Conservation (phyloP, 176 grass and related monocot genomes). For the Avena atlantica region DNA sequence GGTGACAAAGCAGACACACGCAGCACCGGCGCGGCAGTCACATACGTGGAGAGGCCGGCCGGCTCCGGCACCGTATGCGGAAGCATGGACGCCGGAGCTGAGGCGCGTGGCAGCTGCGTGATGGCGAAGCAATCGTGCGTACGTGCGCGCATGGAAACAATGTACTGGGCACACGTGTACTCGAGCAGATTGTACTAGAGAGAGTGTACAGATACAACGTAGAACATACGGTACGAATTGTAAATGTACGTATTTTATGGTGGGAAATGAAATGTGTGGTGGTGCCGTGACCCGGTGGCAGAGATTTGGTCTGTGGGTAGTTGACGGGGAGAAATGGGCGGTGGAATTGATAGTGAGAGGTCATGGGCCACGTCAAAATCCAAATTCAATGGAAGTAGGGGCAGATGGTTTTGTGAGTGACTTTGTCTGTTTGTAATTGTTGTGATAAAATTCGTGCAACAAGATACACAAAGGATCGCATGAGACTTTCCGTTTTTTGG, state of each 20-base stretch:
- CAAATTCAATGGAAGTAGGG: background rate
- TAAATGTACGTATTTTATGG: background rate
- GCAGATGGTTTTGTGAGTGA: background rate
- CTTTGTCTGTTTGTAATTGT: background rate
- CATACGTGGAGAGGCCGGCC: background rate
- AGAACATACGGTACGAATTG: constrained; percentile 11
- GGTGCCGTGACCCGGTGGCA: background rate
- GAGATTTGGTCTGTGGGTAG: background rate
- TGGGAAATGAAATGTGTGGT: background rate
- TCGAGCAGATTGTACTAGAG: background rate
- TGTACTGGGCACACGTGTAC: constrained; percentile 3
- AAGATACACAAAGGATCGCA: background rate
- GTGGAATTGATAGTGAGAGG: constrained; percentile 25
- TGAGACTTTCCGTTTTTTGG: too few species aligned
- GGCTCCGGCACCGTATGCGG: background rate
- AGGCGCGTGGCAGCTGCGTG: constrained; percentile 35
- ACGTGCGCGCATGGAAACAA: constrained; percentile 19
- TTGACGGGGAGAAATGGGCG: constrained; percentile 28
- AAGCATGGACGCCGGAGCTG: background rate
- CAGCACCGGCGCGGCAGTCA: background rate
- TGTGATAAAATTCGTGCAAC: background rate
- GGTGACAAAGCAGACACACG: too few species aligned
- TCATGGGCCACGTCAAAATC: constrained; percentile 3
- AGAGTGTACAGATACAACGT: constrained; percentile 27
- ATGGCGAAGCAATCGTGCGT: constrained; percentile 11